A percentile compares a stretch with the other conserved stretches of the same genome.
Evolutionary conservation across 228 moss, liverwort and hornwort genomes (phyloP).

Genomic region (Sphagnum magellanicum): DNA sequence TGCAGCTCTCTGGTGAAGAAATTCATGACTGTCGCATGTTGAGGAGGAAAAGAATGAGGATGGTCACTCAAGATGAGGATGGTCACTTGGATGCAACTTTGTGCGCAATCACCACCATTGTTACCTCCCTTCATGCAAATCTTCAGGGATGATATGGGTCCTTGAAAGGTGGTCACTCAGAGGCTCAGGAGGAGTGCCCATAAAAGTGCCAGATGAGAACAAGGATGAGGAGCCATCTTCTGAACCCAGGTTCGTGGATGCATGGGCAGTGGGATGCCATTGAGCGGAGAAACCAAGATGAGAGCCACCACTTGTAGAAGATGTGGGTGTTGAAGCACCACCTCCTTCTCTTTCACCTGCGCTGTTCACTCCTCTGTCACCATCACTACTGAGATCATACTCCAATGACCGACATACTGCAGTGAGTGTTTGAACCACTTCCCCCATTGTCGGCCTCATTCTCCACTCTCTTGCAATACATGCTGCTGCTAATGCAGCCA

Average conservation of each 20-base stretch:
- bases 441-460: conserved; percentile 90
- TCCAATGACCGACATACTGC: conserved; percentile 44
- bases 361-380: conserved; percentile 28
- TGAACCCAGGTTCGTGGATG: conserved; percentile 38
- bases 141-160: conserved; percentile 62
- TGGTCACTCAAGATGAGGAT: too few relatives aligned
- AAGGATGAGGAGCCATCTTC: conserved; percentile 43
- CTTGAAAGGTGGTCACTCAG: conserved; percentile 52
- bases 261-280: conserved; percentile 42
- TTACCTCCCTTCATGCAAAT: conserved; percentile 86
- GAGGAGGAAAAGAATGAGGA: too few relatives aligned
- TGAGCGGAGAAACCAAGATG: conserved; percentile 51
- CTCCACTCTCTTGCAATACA: conserved; percentile 90
- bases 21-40: too few relatives aligned
- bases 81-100: too few relatives aligned
- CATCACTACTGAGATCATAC: conserved; percentile 62
- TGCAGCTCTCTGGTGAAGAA: too few relatives aligned
- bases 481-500: conserved; percentile 64
- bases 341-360: conserved; percentile 36
- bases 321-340: conserved; percentile 36
- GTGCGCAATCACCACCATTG: too few relatives aligned
- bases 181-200: conserved; percentile 36
- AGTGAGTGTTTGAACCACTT: conserved; percentile 69
- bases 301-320: conserved; percentile 47
- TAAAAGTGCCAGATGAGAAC: conserved; percentile 59